Base-by-base conservation (phyloP, 2,329 filamentous ascomycete species). In the Cadophora malorum region DNA sequence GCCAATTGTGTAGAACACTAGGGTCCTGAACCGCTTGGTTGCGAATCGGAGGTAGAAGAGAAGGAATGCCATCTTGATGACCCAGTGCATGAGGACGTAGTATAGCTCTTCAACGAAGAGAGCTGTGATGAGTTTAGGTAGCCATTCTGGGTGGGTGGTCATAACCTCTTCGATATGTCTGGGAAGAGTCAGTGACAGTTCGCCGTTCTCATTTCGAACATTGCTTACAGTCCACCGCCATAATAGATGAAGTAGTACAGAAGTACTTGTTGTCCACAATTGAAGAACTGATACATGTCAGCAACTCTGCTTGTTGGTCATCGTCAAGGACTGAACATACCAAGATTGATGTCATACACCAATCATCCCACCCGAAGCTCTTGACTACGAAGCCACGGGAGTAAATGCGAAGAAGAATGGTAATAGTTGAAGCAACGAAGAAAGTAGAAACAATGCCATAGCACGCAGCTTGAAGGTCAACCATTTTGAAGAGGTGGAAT, bases 41-140 rank as follows among this genome's bases (percentile, higher is more conserved):
- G 70, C 71, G 28, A 70, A 67, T 1, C 77, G 74, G 14, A 79
- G 72, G 60, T 78, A 79, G 69, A 79, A 79, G 58, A 77, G 70
- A 0, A 79, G 72, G 63, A 79, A 79, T 31, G 75, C 73, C 60
- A 71, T 74, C 68, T 79, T 79, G 65, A 79, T 75, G 16, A 71
- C 63, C 61, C 72, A 79, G 50, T 79, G 77, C 21, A 76, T 73
- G 25, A 70, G 71, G 49, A 76, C 72, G 63, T 79, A 79, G 56
- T 71, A 76, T 12, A 79, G 67, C 35, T 79, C 77, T 55, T 78
- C 76, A 19, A 74, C 69, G 23, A 79, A 78, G 7, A 78, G 71
- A 45, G 69, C 73, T 71, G 75, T 33, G 8, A 35, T 49, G 7
- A 69, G 38, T 25, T 69, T 65, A 10, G 50, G 23, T 4, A 67